Base-by-base conservation (phyloP, 139 green algal genomes). In the Pleodorina starrii region DNA sequence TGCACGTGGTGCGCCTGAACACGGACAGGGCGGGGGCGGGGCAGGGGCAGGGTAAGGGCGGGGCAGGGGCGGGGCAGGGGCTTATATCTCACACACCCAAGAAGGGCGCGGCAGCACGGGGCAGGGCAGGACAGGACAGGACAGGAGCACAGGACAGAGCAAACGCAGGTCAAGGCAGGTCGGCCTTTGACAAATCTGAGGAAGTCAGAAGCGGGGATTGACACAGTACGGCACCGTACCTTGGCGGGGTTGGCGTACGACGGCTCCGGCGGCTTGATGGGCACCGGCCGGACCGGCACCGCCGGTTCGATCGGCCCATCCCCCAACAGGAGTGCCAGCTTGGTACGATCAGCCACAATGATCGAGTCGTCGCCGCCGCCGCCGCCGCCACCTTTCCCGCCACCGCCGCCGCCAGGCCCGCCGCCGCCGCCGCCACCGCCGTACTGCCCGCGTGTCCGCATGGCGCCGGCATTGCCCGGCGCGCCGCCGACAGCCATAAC, bases 301-400 rank as follows among this genome's bases (percentile, higher is more conserved):
- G 69, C 50, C 5, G 84, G 84, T 69, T 89, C 84, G 10, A 69
- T 40, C 0, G 63, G 40, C 42, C 81, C 63, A 35, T 82, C 48
- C n/a, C 72, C 85, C 38, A 90, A 73, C 85, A 90, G 73, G 54
- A 90, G 43, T 27, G 73, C 54, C 29, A 90, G 73, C 73, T 90
- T 90, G 42, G 1, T 25, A 9, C 40, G 51, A 40, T 90, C 85
- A 12, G 85, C 85, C 6, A 90, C 85, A 1, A 90, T 75, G 25
- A 90, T 84, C 10, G 35, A 46, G 43, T 84, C 84, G 27, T 59
- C 83, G 17, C 46, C 35, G 19, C 68, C 35, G 25, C 83, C 68
- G 46, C 38, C 59, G 38, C 16, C 51, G 1, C 32, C 11, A 14
- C 6, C 7, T 35, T n/a, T n/a, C n/a, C n/a, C n/a, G n/a, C n/a